These are phyloP conservation scores for Truncatella angustata DNA, from an alignment of 2,329 filamentous ascomycete genomes.

Conservation along the genomic window DNA sequence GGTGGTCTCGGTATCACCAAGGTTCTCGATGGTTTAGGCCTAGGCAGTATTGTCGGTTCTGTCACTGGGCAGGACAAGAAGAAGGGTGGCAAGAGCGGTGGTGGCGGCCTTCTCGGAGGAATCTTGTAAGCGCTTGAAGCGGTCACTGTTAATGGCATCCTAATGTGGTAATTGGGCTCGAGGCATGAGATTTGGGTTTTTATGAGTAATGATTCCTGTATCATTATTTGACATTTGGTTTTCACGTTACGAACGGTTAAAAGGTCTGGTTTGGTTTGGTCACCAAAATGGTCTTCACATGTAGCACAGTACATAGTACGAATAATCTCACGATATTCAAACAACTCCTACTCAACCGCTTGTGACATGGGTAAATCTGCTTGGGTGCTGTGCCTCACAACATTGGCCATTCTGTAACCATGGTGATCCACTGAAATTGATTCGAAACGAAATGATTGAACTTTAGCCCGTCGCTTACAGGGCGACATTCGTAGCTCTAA, in stretches of 20 bases:
- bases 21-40: constrained; percentile 70
- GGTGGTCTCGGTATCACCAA: constrained; percentile 75
- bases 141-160: too few species aligned
- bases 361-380: not conserved
- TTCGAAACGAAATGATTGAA: too few species aligned
- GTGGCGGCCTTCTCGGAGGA: constrained; percentile 13
- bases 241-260: not conserved
- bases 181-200: not conserved
- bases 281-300: not conserved
- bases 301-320: not conserved
- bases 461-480: constrained; percentile 1
- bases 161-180: too few species aligned
- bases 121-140: constrained; percentile 13
- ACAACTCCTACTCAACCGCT: not conserved
- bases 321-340: constrained; percentile 2
- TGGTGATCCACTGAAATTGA: too few species aligned
- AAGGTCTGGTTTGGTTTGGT: not conserved
- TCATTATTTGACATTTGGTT: not conserved
- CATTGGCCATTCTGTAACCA: not conserved
- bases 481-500: constrained; percentile 8
- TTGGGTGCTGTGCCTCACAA: too few species aligned
- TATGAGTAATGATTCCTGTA: constrained; percentile 8
- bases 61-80: constrained; percentile 43
- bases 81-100: constrained; percentile 21
- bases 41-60: constrained; percentile 45